Conservation (phyloP, 129 eudicot genomes). For the Erigeron canadensis region DNA sequence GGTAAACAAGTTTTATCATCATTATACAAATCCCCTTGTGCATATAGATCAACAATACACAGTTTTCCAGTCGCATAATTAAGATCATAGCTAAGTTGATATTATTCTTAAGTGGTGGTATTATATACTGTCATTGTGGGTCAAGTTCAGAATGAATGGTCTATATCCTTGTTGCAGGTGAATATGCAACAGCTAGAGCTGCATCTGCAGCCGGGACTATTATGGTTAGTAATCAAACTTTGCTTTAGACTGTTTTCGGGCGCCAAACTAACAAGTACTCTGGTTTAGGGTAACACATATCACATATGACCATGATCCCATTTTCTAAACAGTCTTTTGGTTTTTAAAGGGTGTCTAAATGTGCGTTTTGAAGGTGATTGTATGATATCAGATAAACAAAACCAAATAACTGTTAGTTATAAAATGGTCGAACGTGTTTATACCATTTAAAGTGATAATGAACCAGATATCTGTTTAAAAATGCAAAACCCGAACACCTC, state of each 20-base stretch:
- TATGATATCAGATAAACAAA: background rate
- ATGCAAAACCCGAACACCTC: background rate
- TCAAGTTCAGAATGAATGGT: background rate
- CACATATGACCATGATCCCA: too few relatives aligned
- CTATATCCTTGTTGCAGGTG: constrained; percentile 50
- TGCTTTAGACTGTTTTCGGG: background rate
- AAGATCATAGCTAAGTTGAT: background rate
- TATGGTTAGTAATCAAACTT: constrained; percentile 46
- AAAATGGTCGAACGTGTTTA: background rate
- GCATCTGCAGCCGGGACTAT: constrained; percentile 84
- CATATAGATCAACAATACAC: background rate
- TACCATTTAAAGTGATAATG: background rate
- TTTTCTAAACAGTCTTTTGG: too few relatives aligned
- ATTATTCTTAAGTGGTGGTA: background rate
- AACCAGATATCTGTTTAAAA: background rate
- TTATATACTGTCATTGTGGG: background rate
- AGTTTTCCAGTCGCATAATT: background rate
- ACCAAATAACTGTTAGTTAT: too few relatives aligned
- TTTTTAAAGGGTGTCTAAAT: too few relatives aligned
- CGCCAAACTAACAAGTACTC: too few relatives aligned
- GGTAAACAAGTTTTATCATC: constrained; percentile 34
- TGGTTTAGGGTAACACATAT: too few relatives aligned
- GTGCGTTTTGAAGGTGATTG: background rate
- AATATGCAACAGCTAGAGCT: constrained; percentile 91
- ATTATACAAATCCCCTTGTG: too few relatives aligned